These are phyloP conservation scores for Rhamnella rubrinervis DNA, from an alignment of 331 rosid species.

Conservation along the genomic window DNA sequence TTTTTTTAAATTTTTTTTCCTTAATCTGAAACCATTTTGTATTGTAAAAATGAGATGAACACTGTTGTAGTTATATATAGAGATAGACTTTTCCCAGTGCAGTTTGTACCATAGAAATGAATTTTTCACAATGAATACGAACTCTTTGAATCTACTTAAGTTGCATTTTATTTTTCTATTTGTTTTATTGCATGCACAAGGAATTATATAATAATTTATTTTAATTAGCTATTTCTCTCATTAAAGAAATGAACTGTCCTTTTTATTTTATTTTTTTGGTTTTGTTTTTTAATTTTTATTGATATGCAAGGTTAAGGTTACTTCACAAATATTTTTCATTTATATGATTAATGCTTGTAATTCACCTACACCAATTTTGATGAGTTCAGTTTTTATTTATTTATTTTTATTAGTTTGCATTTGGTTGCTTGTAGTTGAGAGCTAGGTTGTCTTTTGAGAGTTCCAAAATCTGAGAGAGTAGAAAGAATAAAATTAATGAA, in stretches of 20 bases:
- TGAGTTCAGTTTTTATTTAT: not conserved
- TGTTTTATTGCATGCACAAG: no score
- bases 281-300: no score
- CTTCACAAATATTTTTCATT: no score
- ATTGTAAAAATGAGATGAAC: not conserved
- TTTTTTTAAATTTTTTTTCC: not conserved
- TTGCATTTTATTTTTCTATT: not conserved
- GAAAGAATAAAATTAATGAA: not conserved
- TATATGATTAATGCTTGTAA: no score
- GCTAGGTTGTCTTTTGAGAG: not conserved
- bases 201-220: no score
- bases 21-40: not conserved
- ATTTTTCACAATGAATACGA: not conserved
- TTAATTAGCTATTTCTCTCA: no score
- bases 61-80: not conserved
- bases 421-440: no score
- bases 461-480: not conserved
- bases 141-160: not conserved
- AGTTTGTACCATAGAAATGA: slow-evolving; percentile 1
- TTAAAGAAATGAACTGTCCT: no score
- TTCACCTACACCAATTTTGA: no score
- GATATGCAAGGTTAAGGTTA: no score
- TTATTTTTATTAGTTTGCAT: not conserved
- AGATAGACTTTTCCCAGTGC: slow-evolving; percentile 6
- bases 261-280: no score